A percentile compares a stretch with the other conserved stretches of the same genome.
Conservation (phyloP, 2,329 filamentous ascomycete genomes). For the Penicillium thymicola region DNA sequence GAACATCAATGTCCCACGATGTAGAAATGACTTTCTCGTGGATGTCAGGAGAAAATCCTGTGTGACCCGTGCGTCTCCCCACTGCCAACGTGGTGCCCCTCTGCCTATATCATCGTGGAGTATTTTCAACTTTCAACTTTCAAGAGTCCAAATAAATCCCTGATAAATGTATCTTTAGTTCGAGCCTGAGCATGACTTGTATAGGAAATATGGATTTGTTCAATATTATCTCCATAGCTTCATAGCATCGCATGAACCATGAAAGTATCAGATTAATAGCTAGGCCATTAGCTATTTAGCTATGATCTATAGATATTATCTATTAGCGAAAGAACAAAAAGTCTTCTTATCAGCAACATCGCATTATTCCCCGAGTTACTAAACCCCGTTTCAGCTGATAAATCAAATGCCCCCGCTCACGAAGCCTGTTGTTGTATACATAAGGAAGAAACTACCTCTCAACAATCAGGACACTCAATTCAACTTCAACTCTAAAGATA, state of each 20-base stretch:
- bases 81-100: conserved; percentile 6
- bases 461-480: background rate
- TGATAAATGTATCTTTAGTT: background rate
- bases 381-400: background rate
- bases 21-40: background rate
- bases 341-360: background rate
- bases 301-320: background rate
- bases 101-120: background rate
- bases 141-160: too few species aligned
- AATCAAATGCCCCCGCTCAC: background rate
- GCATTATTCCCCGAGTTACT: background rate
- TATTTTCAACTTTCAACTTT: background rate
- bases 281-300: background rate
- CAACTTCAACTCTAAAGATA: background rate
- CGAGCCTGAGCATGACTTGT: background rate
- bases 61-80: conserved; percentile 6
- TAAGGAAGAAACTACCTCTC: too few species aligned
- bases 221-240: background rate
- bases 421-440: background rate
- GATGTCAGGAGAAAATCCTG: background rate
- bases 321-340: background rate
- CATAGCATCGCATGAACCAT: background rate
- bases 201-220: background rate
- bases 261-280: background rate
- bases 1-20: background rate